Conservation (phyloP, 2,329 filamentous ascomycete genomes). For the Claviceps sp. region DNA sequence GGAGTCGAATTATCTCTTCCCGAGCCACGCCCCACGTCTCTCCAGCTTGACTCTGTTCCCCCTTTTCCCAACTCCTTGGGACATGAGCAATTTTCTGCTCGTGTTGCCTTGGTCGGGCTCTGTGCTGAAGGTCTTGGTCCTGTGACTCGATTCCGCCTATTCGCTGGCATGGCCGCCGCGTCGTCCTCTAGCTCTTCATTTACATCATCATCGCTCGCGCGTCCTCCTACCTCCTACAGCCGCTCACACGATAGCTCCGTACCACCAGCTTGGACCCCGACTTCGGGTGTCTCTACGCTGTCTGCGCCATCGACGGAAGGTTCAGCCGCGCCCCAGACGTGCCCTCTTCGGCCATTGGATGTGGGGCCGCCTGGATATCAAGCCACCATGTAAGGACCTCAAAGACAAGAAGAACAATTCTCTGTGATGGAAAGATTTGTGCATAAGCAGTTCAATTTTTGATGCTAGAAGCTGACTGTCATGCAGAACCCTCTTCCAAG, state of each 20-base stretch:
- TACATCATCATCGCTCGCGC: slow-evolving; percentile 30
- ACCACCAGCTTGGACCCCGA: slow-evolving; percentile 33
- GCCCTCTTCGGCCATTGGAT: slow-evolving; percentile 32
- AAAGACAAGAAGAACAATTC: neutral
- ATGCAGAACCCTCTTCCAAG: slow-evolving; percentile 35
- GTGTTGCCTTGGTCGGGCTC: neutral
- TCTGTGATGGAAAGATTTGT: neutral
- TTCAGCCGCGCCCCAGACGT: slow-evolving; percentile 21
- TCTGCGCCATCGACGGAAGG: slow-evolving; percentile 27
- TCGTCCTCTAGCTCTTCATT: slow-evolving; percentile 37
- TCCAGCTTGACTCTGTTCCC: neutral
- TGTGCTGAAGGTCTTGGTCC: neutral
- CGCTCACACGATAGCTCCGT: slow-evolving; percentile 28
- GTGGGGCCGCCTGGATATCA: slow-evolving; percentile 39
- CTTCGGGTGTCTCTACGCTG: slow-evolving; percentile 28
- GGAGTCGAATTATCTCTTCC: neutral
- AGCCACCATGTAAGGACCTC: slow-evolving; percentile 34
- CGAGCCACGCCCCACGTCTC: neutral
- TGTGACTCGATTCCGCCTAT: neutral
- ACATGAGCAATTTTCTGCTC: slow-evolving; percentile 1
- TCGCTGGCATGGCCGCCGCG: slow-evolving; percentile 21
- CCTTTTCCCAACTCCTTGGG: neutral
- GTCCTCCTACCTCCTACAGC: slow-evolving; percentile 27
- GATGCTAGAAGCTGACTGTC: slow-evolving; percentile 8
- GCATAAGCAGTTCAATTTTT: no score